These are phyloP conservation scores for Tylopilus sp. DNA, from an alignment of 1,284 basidiomycete genomes.

Conservation along the genomic window DNA sequence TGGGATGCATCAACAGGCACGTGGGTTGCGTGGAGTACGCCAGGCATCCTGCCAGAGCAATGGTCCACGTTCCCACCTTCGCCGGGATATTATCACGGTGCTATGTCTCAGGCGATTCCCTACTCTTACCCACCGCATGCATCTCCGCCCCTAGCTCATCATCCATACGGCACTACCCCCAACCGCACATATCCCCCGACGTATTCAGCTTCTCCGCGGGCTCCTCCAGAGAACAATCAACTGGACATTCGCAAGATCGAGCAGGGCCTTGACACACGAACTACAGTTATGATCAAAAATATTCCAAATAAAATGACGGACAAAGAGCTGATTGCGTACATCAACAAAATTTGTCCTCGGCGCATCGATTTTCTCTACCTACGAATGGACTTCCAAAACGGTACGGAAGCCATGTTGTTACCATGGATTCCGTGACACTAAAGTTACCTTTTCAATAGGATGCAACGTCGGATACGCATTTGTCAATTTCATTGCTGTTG, in stretches of 20 bases:
- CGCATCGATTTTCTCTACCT: constrained; percentile 81
- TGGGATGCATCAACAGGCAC: constrained; percentile 31
- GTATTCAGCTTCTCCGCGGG: constrained; percentile 30
- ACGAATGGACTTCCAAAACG: constrained; percentile 78
- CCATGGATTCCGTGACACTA: constrained; percentile 7
- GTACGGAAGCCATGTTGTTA: constrained; percentile 36
- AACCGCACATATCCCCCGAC: constrained; percentile 23
- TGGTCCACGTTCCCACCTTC: constrained; percentile 30
- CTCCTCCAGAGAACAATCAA: constrained; percentile 54
- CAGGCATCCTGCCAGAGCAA: constrained; percentile 27
- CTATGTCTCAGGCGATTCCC: constrained; percentile 19
- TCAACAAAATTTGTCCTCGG: constrained; percentile 61
- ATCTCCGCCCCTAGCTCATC: constrained; percentile 23
- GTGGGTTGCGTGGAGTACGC: constrained; percentile 32
- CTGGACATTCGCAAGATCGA: constrained; percentile 68
- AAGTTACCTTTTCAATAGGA: constrained; percentile 39
- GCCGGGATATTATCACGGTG: constrained; percentile 28
- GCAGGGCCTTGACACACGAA: constrained; percentile 71
- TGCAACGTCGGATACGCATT: constrained; percentile 86
- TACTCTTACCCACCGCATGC: constrained; percentile 30
- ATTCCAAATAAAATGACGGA: constrained; percentile 87
- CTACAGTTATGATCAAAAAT: constrained; percentile 85
- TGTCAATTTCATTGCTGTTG: constrained; percentile 77
- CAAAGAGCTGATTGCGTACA: constrained; percentile 64
- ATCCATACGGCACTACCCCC: constrained; percentile 19